Evolutionary conservation across 495 filamentous ascomycete species (phyloP).

Genomic region (Aspergillus cristatus): DNA sequence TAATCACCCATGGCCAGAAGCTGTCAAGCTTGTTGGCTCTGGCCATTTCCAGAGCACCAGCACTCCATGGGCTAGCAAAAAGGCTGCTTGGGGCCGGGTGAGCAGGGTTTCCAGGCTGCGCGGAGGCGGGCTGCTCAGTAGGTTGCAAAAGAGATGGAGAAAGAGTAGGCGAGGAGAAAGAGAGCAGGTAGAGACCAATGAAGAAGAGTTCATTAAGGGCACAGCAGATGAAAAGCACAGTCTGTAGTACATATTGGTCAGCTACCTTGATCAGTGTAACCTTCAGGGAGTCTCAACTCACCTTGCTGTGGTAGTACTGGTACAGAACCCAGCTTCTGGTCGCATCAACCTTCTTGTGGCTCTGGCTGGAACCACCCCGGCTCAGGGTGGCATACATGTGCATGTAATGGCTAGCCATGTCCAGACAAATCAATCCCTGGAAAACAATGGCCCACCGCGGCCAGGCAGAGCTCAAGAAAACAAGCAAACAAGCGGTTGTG

Average conservation of each 20-base stretch:
- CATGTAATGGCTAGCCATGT: conserved; percentile 94
- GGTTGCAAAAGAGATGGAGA: conserved; percentile 68
- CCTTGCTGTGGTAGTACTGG: conserved; percentile 93
- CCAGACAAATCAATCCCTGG: conserved; percentile 83
- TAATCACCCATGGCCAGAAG: conserved; percentile 78
- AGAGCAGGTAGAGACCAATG: conserved; percentile 94
- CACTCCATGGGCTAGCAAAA: conserved; percentile 78
- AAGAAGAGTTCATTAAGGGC: conserved; percentile 91
- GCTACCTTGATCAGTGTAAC: not conserved
- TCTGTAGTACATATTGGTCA: conserved; percentile 39
- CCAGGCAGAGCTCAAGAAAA: conserved; percentile 87
- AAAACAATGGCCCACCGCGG: conserved; percentile 88
- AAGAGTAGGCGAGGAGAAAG: conserved; percentile 81
- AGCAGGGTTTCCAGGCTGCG: conserved; percentile 57
- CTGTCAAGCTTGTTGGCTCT: conserved; percentile 89
- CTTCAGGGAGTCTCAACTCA: conserved; percentile 29
- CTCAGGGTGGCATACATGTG: conserved; percentile 89
- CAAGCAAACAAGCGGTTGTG: conserved; percentile 86
- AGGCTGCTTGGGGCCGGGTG: conserved; percentile 55
- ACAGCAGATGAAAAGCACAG: conserved; percentile 85
- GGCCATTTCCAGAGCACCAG: conserved; percentile 83
- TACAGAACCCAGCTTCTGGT: conserved; percentile 65
- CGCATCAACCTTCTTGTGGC: conserved; percentile 88
- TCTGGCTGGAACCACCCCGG: conserved; percentile 67
- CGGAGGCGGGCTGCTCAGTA: conserved; percentile 36